A percentile compares a stretch with the other conserved stretches of the same genome.
Conservation (phyloP, 805 yeast genomes). For the Wickerhamomyces rabaulensis region DNA sequence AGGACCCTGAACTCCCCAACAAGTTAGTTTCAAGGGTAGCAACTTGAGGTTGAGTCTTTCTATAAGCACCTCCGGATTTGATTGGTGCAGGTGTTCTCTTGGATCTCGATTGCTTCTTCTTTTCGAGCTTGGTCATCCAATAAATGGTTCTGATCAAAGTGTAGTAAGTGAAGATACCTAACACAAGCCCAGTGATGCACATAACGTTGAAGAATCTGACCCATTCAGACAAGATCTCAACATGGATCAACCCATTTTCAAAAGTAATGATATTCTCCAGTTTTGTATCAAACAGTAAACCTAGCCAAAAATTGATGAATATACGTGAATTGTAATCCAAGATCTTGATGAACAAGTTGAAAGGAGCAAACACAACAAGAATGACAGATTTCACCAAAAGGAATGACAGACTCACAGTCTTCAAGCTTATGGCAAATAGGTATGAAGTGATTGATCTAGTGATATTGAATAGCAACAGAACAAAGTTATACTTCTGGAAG, state of each 20-base stretch:
- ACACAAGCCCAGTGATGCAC: conserved; percentile 15
- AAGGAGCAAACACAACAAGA: conserved; percentile 16
- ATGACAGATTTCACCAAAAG: neutral
- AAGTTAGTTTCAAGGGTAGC: neutral
- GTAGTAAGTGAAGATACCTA: conserved; percentile 20
- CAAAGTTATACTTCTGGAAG: neutral
- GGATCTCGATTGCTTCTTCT: conserved; percentile 1
- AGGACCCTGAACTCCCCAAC: conserved; percentile 7
- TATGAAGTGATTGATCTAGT: conserved; percentile 2
- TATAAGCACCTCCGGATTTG: no score
- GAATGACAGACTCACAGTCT: neutral
- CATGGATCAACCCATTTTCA: conserved; percentile 14
- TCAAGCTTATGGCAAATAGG: neutral
- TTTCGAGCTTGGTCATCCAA: conserved; percentile 18
- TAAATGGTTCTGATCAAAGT: conserved; percentile 16
- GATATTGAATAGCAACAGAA: neutral
- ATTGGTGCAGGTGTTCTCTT: neutral
- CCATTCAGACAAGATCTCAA: conserved; percentile 18
- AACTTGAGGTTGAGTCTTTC: neutral
- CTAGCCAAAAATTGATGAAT: conserved; percentile 16
- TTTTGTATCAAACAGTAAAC: conserved; percentile 12
- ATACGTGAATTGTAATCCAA: conserved; percentile 17
- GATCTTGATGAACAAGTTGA: conserved; percentile 12
- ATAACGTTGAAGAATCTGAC: conserved; percentile 18
- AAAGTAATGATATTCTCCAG: conserved; percentile 11